Evolutionary conservation across 495 filamentous ascomycete species (phyloP).

Genomic region (Penicillium cinerascens): DNA sequence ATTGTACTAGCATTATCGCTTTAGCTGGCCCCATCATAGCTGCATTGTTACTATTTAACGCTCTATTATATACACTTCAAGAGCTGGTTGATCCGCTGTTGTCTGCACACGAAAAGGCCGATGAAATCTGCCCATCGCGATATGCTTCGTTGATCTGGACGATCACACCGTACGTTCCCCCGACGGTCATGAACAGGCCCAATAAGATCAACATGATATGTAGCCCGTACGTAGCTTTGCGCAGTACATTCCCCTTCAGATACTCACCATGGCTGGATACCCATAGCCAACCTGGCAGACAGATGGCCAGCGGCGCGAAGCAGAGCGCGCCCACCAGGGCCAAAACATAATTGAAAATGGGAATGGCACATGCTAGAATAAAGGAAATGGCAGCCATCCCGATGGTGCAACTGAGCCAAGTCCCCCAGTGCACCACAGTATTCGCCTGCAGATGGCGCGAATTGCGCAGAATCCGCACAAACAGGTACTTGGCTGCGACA

Average conservation of each 20-base stretch:
- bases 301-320: constrained; percentile 41
- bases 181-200: constrained; percentile 37
- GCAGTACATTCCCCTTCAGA: constrained; percentile 20
- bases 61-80: neutral
- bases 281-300: constrained; percentile 46
- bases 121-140: constrained; percentile 31
- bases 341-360: constrained; percentile 65
- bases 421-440: constrained; percentile 41
- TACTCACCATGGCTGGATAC: constrained; percentile 40
- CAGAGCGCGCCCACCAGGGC: constrained; percentile 38
- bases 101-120: constrained; percentile 41
- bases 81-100: constrained; percentile 26
- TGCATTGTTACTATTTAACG: neutral
- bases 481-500: constrained; percentile 59
- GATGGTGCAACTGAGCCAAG: constrained; percentile 56
- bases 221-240: constrained; percentile 14
- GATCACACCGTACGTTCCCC: constrained; percentile 40
- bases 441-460: constrained; percentile 54
- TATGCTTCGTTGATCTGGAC: constrained; percentile 39
- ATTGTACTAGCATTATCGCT: neutral
- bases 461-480: constrained; percentile 55
- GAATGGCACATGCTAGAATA: constrained; percentile 65
- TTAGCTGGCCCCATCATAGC: neutral
- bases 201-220: constrained; percentile 33
- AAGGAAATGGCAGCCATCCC: constrained; percentile 57